Evolutionary conservation across 805 yeast species (phyloP), one percentile per base, ranked within the genome.

Genomic region (Scheffersomyces stipitis): DNA sequence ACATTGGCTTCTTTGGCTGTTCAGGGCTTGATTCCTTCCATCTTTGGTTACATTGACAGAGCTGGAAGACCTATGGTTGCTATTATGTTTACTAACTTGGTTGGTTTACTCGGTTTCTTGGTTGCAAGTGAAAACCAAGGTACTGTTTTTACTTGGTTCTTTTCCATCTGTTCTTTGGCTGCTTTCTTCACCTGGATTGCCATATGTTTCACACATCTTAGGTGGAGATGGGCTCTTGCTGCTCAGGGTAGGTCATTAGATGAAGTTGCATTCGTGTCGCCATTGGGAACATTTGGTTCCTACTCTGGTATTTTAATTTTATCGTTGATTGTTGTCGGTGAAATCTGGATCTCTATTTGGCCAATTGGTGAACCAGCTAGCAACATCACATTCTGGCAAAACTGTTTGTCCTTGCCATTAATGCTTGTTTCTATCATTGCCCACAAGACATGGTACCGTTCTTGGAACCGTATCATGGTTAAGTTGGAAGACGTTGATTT

Each of bases 1-100:
- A 71, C 87, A 7, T 54, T 84, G 36, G 80, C 78, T 36, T 75
- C 86, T 15, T 64, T 84, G 50, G 82, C 88, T 13, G 80, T 78
- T 40, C 86, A 81, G 60, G 86, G 86, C 7, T 74, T 77, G 51
- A 84, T 80, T 33, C 90, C 90, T n/a, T 44, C 46, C 18, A 41
- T 53, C 28, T 63, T 66, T 40, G 62, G 53, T 37, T 67, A 64
- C 54, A 64, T 68, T 36, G 74, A 68, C 54, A 52, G 55, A 42
- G 56, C 46, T 30, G 74, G 73, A 26, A 61, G 74, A 52, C 74
- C 74, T 7, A 49, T 67, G 51, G 62, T 61, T 24, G 71, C 69
- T 15, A 55, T 68, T 26, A 41, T 48, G 26, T 48, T 61, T 33
- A 56, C 64, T 16, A 56, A 56, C 15, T 14, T 60, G 12, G 56